Evolutionary conservation across 768 basidiomycete genomes (phyloP), one percentile per base, ranked within the genome.

Genomic region (Mycena vitilis): DNA sequence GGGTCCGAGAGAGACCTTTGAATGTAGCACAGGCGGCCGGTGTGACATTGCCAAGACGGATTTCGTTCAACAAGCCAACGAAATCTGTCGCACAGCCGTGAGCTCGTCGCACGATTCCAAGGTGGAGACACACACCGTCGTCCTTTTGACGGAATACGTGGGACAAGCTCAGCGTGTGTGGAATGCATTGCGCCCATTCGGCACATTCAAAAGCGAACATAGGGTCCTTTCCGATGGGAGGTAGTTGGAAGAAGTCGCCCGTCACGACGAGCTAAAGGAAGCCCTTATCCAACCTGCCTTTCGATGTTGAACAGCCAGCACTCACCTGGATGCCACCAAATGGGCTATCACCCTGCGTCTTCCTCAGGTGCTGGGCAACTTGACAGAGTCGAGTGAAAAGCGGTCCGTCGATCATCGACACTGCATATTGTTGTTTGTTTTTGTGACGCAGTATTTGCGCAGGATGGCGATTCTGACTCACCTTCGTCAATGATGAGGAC

Each of bases 211-310:
- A 95, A 5, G 90, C 90, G 70, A 94, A 94, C 59, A 85, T 87
- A n/a, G 89, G 83, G 44, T 84, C 84, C 74, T 87, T 91, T 4
- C 81, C 78, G 5, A 94, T 91, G 1, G 93, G 93, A 1, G 93
- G 93, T 2, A 95, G 84, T 77, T 95, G 93, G 80, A 94, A 94
- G 80, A 94, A 95, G 77, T 95, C 93, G 22, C 93, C 93, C 1
- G 91, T 92, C 34, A 94, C 85, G 52, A 94, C 81, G 45, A 94
- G 80, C 89, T 67, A 30, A 56, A 45, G 9, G 11, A 55, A 30
- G 12, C 16, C 15, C n/a, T n/a, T n/a, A 20, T 54, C 12, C 1
- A 53, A 34, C 18, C 30, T 54, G 20, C 53, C 18, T 37, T 5
- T 12, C 34, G 20, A n/a, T 36, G 13, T 37, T 20, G 36, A 11